Conservation (phyloP, 1,284 basidiomycete species). For the Heterobasidion occidentale region DNA sequence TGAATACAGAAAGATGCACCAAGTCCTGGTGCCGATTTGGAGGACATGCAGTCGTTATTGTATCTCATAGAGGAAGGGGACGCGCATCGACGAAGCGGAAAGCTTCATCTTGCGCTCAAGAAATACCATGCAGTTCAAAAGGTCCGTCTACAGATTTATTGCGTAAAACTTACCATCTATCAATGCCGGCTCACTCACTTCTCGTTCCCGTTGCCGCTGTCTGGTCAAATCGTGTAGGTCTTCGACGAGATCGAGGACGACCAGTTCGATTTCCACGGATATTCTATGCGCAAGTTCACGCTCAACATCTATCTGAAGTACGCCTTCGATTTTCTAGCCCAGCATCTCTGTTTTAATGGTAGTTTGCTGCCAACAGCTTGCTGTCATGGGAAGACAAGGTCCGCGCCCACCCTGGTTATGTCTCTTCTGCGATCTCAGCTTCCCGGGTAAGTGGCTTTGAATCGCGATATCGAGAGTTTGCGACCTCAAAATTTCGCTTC, state of each 20-base stretch:
- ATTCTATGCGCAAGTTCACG: slow-evolving; percentile 87
- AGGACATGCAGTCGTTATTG: slow-evolving; percentile 94
- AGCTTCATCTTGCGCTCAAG: slow-evolving; percentile 82
- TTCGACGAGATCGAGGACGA: slow-evolving; percentile 93
- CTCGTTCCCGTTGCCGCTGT: background rate
- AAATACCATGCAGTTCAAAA: slow-evolving; percentile 74
- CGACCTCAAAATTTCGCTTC: background rate
- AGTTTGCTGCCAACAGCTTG: slow-evolving; percentile 37
- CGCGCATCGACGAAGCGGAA: slow-evolving; percentile 57
- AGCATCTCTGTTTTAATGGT: background rate
- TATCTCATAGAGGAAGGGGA: slow-evolving; percentile 84
- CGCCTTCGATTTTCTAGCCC: slow-evolving; percentile 14
- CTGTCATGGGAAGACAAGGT: slow-evolving; percentile 80
- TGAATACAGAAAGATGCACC: slow-evolving; percentile 70
- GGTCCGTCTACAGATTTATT: slow-evolving; percentile 28
- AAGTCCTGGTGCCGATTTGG: slow-evolving; percentile 73
- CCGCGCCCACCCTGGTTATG: slow-evolving; percentile 69
- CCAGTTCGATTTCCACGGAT: slow-evolving; percentile 98
- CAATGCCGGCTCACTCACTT: background rate
- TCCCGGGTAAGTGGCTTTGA: slow-evolving; percentile 39
- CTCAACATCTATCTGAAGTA: slow-evolving; percentile 82
- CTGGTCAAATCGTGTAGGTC: slow-evolving; percentile 32
- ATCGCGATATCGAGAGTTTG: too few species aligned
- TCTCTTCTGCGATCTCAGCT: slow-evolving; percentile 67
- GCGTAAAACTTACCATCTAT: background rate